These are phyloP conservation scores for Oryza punctata DNA, from an alignment of 176 grass and related monocot genomes.

Conservation along the genomic window DNA sequence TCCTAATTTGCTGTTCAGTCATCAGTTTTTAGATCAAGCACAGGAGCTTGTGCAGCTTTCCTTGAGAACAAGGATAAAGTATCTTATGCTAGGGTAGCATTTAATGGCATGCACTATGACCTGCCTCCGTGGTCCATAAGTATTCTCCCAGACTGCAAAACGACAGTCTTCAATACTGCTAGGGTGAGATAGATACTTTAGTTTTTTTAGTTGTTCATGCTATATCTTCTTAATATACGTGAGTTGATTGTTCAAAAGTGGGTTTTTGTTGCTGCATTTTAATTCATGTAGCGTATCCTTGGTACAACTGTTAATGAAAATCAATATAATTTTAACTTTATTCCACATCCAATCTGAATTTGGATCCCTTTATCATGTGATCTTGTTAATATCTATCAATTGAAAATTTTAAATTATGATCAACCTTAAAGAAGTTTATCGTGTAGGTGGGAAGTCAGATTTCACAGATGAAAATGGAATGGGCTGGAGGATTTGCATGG, in stretches of 20 bases:
- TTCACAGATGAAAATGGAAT: slow-evolving; percentile 85
- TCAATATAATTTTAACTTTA: not conserved
- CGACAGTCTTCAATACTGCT: slow-evolving; percentile 89
- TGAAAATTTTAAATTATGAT: not conserved
- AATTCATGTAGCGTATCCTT: slow-evolving; percentile 1
- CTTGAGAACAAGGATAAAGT: slow-evolving; percentile 78
- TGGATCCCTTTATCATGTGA: not conserved
- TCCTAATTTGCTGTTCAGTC: slow-evolving; percentile 58
- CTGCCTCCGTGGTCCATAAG: slow-evolving; percentile 97
- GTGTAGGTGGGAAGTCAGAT: slow-evolving; percentile 83
- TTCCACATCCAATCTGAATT: not conserved
- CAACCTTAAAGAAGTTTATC: slow-evolving; percentile 12
- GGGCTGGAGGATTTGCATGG: slow-evolving; percentile 76
- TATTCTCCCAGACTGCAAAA: slow-evolving; percentile 96
- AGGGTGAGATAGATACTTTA: slow-evolving; percentile 58
- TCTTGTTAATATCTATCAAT: not conserved
- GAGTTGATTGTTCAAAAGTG: slow-evolving; percentile 30
- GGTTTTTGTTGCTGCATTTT: slow-evolving; percentile 17
- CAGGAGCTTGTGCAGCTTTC: slow-evolving; percentile 83
- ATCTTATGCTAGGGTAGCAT: slow-evolving; percentile 77
- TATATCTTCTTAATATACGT: not conserved
- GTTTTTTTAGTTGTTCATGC: not conserved
- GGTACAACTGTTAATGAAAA: not conserved
- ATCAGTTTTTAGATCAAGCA: slow-evolving; percentile 76
- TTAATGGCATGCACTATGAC: slow-evolving; percentile 88